Percentiles rank a stretch among this genome's conserved stretches.
These are phyloP conservation scores for Sindora glabra DNA, from an alignment of 306 rosid genomes.

Conservation along the genomic window DNA sequence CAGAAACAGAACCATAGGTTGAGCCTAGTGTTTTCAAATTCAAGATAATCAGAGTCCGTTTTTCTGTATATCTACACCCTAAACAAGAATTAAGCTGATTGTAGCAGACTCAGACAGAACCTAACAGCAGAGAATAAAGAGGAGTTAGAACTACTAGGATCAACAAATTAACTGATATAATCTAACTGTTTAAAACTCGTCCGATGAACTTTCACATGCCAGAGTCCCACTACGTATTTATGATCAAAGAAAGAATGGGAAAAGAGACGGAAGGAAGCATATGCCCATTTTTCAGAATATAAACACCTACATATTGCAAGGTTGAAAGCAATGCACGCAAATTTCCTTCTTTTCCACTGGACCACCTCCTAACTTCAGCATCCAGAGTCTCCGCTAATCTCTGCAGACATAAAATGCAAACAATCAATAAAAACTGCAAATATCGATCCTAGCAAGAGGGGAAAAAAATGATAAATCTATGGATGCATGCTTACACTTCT, in stretches of 20 bases:
- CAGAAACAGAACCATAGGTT: not conserved
- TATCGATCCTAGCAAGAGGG: slow-evolving; percentile 10
- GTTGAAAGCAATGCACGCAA: slow-evolving; percentile 96
- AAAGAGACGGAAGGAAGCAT: not conserved
- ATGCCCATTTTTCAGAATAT: slow-evolving; percentile 4
- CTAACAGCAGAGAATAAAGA: not conserved
- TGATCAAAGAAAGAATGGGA: not conserved
- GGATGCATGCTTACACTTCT: slow-evolving; percentile 51
- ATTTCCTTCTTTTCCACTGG: slow-evolving; percentile 97
- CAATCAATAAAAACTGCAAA: slow-evolving; percentile 18
- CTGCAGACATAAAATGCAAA: slow-evolving; percentile 45
- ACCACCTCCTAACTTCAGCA: slow-evolving; percentile 97
- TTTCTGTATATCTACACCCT: not conserved
- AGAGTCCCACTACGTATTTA: not conserved
- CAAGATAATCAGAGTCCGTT: not conserved
- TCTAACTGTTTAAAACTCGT: not conserved
- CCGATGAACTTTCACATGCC: not conserved
- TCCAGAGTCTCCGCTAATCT: slow-evolving; percentile 89
- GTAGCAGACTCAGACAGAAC: slow-evolving; percentile 1
- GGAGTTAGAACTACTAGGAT: not conserved
- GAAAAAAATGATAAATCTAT: not conserved
- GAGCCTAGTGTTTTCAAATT: not conserved
- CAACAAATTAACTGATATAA: slow-evolving; percentile 5
- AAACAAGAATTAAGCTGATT: not conserved
- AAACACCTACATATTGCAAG: slow-evolving; percentile 85